Base-by-base conservation (phyloP, 495 filamentous ascomycete species). In the Jackrogersella minutella region DNA sequence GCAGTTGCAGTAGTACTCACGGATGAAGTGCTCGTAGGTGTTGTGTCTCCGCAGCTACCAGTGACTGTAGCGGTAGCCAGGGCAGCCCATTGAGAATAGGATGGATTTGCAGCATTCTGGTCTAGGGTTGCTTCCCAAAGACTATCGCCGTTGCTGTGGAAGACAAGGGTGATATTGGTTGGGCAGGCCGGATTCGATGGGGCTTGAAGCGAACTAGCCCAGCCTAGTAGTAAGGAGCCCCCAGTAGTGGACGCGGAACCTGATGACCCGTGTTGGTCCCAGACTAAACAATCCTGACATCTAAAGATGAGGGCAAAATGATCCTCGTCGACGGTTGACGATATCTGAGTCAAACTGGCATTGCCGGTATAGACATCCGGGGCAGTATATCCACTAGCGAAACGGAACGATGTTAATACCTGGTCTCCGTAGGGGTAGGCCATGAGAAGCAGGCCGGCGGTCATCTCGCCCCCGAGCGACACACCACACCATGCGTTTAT, bases 201-300 rank as follows among this genome's bases (percentile, higher is more conserved):
- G 17, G 75, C 46, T 14, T 50, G 58, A 21, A 74, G 73, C 14
- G 78, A 70, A 62, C 79, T 76, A n/a, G 78, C 77, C 80, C 81
- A 85, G 9, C 83, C 82, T 37, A 82, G 62, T 21, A 82, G 74
- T 71, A 69, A 67, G 11, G 69, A 58, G 1, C 78, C 79, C 5
- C 36, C 51, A 24, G 68, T 76, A 24, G 80, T 81, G 8, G 72
- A 70, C 1, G 67, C 78, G 26, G 72, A 74, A 21, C 76, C 79
- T 7, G 79, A 69, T 22, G 78, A 77, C 13, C 80, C 79, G 33
- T 78, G 78, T 14, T 85, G 79, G 17, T 81, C 74, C 85, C 87
- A 90, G 2, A 74, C 74, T 34, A 86, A 79, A 74, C 88, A 91
- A 71, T 83, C 78, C 68, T 86, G 76, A 78, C 88, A 91, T 19